Evolutionary conservation across 2,329 filamentous ascomycete species (phyloP), one percentile per base, ranked within the genome.

Genomic region (Sporothrix luriei): DNA sequence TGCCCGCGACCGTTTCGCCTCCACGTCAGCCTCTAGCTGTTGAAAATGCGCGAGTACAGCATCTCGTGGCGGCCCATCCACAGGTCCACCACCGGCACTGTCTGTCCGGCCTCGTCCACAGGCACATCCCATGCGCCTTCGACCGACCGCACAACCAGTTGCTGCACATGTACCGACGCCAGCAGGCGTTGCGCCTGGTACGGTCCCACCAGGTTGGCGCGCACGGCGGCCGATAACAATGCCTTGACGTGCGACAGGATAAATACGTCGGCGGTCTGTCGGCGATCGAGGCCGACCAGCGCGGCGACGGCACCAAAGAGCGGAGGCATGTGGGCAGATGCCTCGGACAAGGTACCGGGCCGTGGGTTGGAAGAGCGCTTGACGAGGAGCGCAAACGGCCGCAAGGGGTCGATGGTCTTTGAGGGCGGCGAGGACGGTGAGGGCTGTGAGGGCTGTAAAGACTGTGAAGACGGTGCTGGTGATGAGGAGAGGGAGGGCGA

Each of bases 61-160:
- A 92, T 82, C 83, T 95, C 92, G 78, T 95, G 92, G 76, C 92
- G 84, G 3, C 92, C 92, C 76, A 93, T 84, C 91, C 92, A 95
- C 43, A 95, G 78, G 80, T 95, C 92, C 85, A 94, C 88, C 1
- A 89, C 85, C 0, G 92, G 92, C 72, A 93, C 88, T 69, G 83
- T 88, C 81, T 94, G 91, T 5, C 90, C 91, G 3, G 91, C 91
- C 72, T 89, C 85, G 70, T 91, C 88, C 0, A 90, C 81, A 1
- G 61, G 26, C 24, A 82, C 86, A 16, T 82, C 74, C 86, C 86
- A 89, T 75, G 90, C 88, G 70, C 85, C 79, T 66, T 84, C 81
- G 10, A 94, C 83, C 70, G 88, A 83, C 2, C 78, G 81, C 29
- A 82, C 78, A 29, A 94, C 86, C 74, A 87, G 80, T 2, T 76